Base-by-base conservation (phyloP, 805 yeast genomes). In the Wickerhamiella vanderwaltii region DNA sequence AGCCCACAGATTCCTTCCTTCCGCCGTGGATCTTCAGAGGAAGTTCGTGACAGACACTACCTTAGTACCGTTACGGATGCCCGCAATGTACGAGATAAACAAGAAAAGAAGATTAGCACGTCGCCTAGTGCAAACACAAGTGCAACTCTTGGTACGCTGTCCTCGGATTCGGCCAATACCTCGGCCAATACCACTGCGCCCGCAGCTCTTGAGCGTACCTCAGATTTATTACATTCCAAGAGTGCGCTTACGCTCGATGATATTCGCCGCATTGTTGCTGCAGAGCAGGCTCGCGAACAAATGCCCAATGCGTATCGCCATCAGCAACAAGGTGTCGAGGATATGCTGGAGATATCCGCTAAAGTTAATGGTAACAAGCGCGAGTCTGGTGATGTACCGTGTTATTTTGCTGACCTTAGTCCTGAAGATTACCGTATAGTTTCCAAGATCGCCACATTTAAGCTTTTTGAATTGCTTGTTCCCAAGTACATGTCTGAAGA, bases 211-310 rank as follows among this genome's bases (percentile, higher is more conserved):
- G 79, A 74, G 52, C 69, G 79, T 1, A 77, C 87, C 0, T 71
- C 85, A 1, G 79, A 74, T 49, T 66, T 83, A 37, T 69, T 86
- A 42, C 75, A 79, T 52, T 81, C 76, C 53, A 93, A 88, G 51
- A 83, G 81, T 51, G 79, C 88, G 0, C 70, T 91, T 41, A 88
- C 96, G 0, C 69, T 91, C 51, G 97, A 91, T 60, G 99, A 91
- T 60, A 91, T 91, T 52, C 95, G 97, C 6, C 71, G 97, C 49
- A 88, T 91, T 55, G 96, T 91, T 6, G 94, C 96, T 2, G 88
- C 94, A 7, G 96, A 91, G 53, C 95, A 88, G 59, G 95, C 97
- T 0, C 68, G 95, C 48, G 95, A 84, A 47, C 79, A 82, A 54
- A 71, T 94, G 44, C 95, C 96, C 2, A 86, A 86, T 59, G 94